Evolutionary conservation across 768 basidiomycete genomes (phyloP).

Genomic region (Pleurotus salmoneostramineus): DNA sequence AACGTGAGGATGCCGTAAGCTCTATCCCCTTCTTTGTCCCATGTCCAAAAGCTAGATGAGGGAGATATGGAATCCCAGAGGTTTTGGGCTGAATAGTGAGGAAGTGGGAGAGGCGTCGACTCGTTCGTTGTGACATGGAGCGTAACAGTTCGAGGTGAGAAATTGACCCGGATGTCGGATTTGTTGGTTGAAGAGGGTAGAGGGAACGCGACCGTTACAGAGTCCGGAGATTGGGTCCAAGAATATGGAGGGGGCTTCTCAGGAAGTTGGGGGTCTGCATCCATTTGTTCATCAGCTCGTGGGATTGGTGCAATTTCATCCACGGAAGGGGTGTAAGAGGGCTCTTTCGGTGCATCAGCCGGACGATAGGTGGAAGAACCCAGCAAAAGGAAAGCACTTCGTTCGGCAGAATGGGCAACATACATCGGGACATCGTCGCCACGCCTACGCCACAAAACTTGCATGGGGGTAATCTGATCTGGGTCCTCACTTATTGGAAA

Average conservation of each 20-base stretch:
- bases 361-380: constrained; percentile 55
- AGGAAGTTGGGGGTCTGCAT: constrained; percentile 28
- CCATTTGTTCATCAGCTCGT: constrained; percentile 52
- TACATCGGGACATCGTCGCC: constrained; percentile 71
- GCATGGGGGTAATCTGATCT: constrained; percentile 32
- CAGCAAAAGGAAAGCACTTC: constrained; percentile 49
- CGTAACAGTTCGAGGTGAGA: constrained; percentile 63
- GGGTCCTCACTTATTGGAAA: constrained; percentile 33
- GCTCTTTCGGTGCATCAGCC: constrained; percentile 24
- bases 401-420: constrained; percentile 40
- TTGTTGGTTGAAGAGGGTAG: constrained; percentile 70
- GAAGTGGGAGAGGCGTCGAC: constrained; percentile 36
- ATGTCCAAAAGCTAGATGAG: constrained; percentile 89
- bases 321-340: constrained; percentile 50
- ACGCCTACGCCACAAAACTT: constrained; percentile 65
- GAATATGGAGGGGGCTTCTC: constrained; percentile 77
- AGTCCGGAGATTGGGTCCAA: constrained; percentile 87
- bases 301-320: constrained; percentile 74
- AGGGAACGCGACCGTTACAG: constrained; percentile 79
- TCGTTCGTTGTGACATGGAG: constrained; percentile 47
- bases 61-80: constrained; percentile 82
- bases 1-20: constrained; percentile 71
- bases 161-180: constrained; percentile 59
- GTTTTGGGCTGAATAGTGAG: constrained; percentile 54
- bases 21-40: constrained; percentile 73